Conservation (phyloP, 2,329 filamentous ascomycete species). For the Talaromyces sp. region DNA sequence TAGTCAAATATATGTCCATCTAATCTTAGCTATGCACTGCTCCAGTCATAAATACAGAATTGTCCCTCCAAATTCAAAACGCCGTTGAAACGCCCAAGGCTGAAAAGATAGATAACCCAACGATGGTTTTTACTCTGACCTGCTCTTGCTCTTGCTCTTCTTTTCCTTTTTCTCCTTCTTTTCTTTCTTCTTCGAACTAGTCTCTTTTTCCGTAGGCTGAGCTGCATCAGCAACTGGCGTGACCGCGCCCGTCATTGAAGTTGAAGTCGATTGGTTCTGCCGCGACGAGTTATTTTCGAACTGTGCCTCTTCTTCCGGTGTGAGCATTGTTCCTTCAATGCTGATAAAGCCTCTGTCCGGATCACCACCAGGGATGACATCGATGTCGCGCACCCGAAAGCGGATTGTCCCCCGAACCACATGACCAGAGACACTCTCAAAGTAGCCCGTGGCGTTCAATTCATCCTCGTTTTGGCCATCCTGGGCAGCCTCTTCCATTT, state of each 20-base stretch:
- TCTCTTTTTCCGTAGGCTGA: constrained; percentile 11
- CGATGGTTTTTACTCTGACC: background rate
- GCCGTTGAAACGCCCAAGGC: background rate
- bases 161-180: constrained; percentile 14
- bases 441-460: constrained; percentile 62
- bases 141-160: constrained; percentile 8
- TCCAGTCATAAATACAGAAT: background rate
- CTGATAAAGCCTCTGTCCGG: constrained; percentile 71
- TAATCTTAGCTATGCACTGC: background rate
- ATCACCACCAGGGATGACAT: constrained; percentile 63
- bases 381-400: constrained; percentile 80
- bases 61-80: background rate
- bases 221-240: constrained; percentile 1
- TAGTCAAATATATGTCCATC: background rate
- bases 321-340: constrained; percentile 82
- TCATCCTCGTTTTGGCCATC: constrained; percentile 45
- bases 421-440: constrained; percentile 65
- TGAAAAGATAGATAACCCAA: background rate
- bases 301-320: constrained; percentile 59
- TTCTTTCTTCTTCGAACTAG: constrained; percentile 13
- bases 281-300: constrained; percentile 46
- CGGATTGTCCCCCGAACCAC: constrained; percentile 65
- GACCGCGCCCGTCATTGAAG: constrained; percentile 16
- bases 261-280: background rate
- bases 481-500: constrained; percentile 1